Evolutionary conservation across 2,329 filamentous ascomycete species (phyloP).

Genomic region (Diaporthe velutina): DNA sequence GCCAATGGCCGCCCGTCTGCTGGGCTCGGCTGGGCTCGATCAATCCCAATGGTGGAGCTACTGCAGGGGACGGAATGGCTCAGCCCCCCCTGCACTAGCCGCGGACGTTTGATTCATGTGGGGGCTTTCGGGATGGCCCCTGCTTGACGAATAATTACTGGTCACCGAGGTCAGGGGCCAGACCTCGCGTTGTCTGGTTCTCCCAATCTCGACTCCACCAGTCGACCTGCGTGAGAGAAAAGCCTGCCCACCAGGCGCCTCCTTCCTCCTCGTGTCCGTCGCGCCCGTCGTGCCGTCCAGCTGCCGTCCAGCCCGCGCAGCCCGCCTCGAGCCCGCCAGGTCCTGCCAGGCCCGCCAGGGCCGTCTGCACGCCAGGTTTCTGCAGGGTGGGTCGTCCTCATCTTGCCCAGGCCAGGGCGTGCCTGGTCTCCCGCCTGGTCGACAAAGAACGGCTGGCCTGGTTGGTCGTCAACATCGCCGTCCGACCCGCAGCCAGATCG

Average conservation of each 20-base stretch:
- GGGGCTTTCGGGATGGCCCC: conserved; percentile 28
- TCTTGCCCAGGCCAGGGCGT: conserved; percentile 23
- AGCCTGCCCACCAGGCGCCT: conserved; percentile 19
- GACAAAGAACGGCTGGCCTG: conserved; percentile 25
- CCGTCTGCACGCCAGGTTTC: background rate
- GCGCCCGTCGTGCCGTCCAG: background rate
- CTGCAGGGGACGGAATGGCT: conserved; percentile 35
- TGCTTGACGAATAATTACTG: conserved; percentile 32
- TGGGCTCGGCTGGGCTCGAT: conserved; percentile 18
- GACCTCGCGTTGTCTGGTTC: conserved; percentile 33
- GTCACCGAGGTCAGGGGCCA: conserved; percentile 34
- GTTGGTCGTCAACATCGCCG: conserved; percentile 32
- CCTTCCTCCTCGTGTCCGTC: conserved; percentile 11
- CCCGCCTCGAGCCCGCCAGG: too few species aligned
- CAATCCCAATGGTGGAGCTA: conserved; percentile 31
- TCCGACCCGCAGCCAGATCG: conserved; percentile 32
- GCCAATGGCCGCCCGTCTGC: conserved; percentile 30
- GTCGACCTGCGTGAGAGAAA: background rate
- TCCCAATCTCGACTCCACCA: conserved; percentile 33
- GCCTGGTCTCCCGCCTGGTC: conserved; percentile 31
- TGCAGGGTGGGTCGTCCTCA: conserved; percentile 17
- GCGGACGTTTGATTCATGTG: conserved; percentile 37
- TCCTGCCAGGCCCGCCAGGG: conserved; percentile 1
- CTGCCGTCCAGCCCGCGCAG: background rate
- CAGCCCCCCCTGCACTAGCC: conserved; percentile 36